Evolutionary conservation across 306 rosid species (phyloP), one percentile per base, ranked within the genome.

Genomic region (Vicia faba): DNA sequence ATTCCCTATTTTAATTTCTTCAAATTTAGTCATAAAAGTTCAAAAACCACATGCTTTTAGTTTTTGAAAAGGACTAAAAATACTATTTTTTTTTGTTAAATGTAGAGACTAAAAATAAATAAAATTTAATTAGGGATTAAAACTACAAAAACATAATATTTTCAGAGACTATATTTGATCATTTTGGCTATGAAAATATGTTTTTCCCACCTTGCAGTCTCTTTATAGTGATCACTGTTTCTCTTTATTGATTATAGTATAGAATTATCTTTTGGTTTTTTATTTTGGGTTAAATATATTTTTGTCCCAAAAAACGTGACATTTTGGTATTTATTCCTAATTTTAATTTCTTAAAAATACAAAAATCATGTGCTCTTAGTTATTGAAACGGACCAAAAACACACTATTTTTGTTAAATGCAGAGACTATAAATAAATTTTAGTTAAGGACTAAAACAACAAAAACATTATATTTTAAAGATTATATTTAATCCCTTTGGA

Each of bases 171-270:
- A 31, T 40, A 11, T 40, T 40, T 11, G 4, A 40, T 13, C 45
- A 5, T 29, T 29, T 29, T 29, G 33, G 33, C 33, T 29, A 43
- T 43, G 18, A 18, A 50, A 53, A 26, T 57, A 19, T 71, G 6
- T 56, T 48, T 31, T 41, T 60, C 41, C 55, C 3, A 23, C 71
- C 23, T 41, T 56, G 31, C 54, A 38, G 50, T 72, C 45, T 61
- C 70, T 53, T 71, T 45, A 20, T 59, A 61, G 35, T 62, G 36
- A 60, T 50, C 40, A 33, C 18, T 15, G 55, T 26, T 14, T 55
- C 35, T 40, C 20, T 13, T 67, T 59, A n/a, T n/a, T n/a, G n/a
- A n/a, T 54, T 29, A 19, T 50, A 50, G 9, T 7, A 28, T 54
- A 4, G 39, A 20, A 26, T 41, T 18, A 18, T 45, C 15, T 72